Conservation (phyloP, 345 rosid species). For the Lepidium aucheri region DNA sequence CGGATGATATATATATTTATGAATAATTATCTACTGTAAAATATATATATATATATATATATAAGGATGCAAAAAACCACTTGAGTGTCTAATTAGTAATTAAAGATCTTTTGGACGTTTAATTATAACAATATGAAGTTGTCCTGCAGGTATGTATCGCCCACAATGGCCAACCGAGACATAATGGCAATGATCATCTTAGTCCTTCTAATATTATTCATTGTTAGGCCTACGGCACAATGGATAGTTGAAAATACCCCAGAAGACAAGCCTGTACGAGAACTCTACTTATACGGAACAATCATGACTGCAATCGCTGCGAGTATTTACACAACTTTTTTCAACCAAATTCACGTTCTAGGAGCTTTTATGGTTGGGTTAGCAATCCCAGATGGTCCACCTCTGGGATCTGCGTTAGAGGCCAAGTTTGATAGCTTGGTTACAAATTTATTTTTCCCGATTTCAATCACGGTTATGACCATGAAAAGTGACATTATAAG, state of each 20-base stretch:
- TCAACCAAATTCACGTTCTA: slow-evolving; percentile 13
- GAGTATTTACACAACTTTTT: background rate
- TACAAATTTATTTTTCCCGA: slow-evolving; percentile 15
- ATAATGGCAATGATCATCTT: background rate
- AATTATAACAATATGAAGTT: background rate
- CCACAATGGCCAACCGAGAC: slow-evolving; percentile 20
- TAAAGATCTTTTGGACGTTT: background rate
- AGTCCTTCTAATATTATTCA: slow-evolving; percentile 7
- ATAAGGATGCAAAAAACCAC: background rate
- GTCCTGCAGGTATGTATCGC: slow-evolving; percentile 7
- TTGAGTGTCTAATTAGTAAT: background rate
- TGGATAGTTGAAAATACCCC: slow-evolving; percentile 3
- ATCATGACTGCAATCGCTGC: slow-evolving; percentile 14
- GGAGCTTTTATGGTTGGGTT: slow-evolving; percentile 27
- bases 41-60: background rate
- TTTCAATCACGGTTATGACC: slow-evolving; percentile 15
- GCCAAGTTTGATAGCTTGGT: slow-evolving; percentile 19
- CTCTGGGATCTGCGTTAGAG: slow-evolving; percentile 28
- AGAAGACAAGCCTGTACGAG: slow-evolving; percentile 15
- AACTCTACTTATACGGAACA: slow-evolving; percentile 1
- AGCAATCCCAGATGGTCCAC: slow-evolving; percentile 31
- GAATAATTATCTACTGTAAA: no score
- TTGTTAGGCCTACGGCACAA: slow-evolving; percentile 18
- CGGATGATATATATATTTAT: background rate
- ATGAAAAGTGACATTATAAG: slow-evolving; percentile 14